These are phyloP conservation scores for Arabidopsis suecica DNA, from an alignment of 345 rosid species.

Conservation along the genomic window DNA sequence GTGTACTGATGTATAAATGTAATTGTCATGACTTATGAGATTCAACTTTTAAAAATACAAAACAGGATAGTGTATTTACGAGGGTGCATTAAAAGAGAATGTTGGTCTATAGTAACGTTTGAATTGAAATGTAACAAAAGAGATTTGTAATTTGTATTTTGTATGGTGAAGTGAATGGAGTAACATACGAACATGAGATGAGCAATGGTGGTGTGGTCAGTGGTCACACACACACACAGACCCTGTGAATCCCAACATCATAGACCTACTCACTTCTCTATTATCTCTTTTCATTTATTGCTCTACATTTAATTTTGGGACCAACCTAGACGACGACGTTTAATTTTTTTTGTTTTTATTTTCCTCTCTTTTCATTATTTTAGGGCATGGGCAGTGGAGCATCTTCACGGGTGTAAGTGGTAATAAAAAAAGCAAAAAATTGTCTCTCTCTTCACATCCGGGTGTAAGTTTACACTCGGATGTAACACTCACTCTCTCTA, in stretches of 20 bases:
- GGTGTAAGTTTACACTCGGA: too few species aligned
- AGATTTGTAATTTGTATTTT: slow-evolving; percentile 26
- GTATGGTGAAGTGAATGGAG: slow-evolving; percentile 28
- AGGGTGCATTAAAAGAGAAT: slow-evolving; percentile 40
- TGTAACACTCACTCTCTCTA: too few species aligned
- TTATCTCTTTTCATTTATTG: slow-evolving; percentile 43
- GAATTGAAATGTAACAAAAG: slow-evolving; percentile 32
- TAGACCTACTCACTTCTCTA: slow-evolving; percentile 37
- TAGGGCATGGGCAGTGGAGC: too few species aligned
- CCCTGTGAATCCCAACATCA: slow-evolving; percentile 42
- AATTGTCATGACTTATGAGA: background rate
- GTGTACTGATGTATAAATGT: background rate
- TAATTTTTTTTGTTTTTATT: slow-evolving; percentile 1
- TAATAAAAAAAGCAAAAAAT: too few species aligned
- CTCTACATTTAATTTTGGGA: slow-evolving; percentile 34
- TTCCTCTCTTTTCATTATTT: background rate
- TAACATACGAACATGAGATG: slow-evolving; percentile 30
- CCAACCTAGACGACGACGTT: slow-evolving; percentile 44
- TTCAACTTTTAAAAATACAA: background rate
- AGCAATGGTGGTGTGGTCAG: slow-evolving; percentile 44
- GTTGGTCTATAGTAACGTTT: slow-evolving; percentile 28
- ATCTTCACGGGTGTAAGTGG: too few species aligned
- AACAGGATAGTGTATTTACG: background rate
- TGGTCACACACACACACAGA: slow-evolving; percentile 38
- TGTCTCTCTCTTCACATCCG: too few species aligned